Base-by-base conservation (phyloP, 495 filamentous ascomycete genomes). In the Jackrogersella minutella region DNA sequence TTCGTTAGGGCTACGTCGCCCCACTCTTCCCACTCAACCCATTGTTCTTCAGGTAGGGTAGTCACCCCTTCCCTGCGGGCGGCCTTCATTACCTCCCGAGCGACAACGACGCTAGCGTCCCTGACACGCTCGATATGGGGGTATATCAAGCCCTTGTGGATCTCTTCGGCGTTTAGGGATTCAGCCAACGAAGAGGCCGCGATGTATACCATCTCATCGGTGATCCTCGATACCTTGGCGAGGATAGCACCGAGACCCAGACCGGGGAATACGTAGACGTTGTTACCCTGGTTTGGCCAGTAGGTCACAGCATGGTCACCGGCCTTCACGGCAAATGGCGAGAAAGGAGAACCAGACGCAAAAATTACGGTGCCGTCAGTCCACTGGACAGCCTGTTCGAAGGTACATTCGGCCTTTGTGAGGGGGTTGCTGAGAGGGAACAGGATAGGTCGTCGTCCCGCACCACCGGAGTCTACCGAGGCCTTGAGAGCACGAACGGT, bases 391-490 rank as follows among this genome's bases (percentile, higher is more conserved):
- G 93, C 93, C 73, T 92, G 89, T 82, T 96, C 93, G 69, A 91
- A 97, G 22, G 94, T 97, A 80, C 95, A 99, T 79, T 99, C 95
- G 31, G 93, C 95, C 81, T 98, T 97, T 78, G 87, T 91, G 31
- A 91, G 90, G 24, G 95, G 95, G 82, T 99, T 99, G 76, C 90
- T 93, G 19, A 97, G 88, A 39, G 93, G 93, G 86, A 97, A 97
- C 73, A 97, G 87, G 76, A 97, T 93, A 66, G 93, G 93, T 63
- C 84, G 78, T 34, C 90, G 84, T 78, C 93, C 92, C 74, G 91
- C 87, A 65, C 91, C 85, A 37, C 90, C 91, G 17, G 81, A 77
- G 61, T 85, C 84, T 26, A 86, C 84, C 0, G 82, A 85, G 3
- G 79, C 80, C 74, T 86, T 85, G 86, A 97, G 91, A 71, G 90